These are phyloP conservation scores for Aureobasidium pullulans DNA, from an alignment of 2,329 filamentous ascomycete genomes.

Conservation along the genomic window DNA sequence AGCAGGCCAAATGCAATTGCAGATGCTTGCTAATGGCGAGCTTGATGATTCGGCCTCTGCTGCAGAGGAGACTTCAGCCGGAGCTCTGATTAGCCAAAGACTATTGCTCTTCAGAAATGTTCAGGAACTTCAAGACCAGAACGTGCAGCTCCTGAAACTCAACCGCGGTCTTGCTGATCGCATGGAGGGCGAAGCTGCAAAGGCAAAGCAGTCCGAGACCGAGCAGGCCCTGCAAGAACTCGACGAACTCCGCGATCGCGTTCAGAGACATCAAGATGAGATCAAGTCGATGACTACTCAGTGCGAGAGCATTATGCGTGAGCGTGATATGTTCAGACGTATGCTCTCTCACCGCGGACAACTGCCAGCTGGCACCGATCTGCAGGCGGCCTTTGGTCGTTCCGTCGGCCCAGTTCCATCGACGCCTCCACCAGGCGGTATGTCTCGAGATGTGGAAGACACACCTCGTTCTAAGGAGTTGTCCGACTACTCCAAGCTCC, in stretches of 20 bases:
- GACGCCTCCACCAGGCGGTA: constrained; percentile 36
- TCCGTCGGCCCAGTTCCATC: constrained; percentile 52
- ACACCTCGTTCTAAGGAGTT: constrained; percentile 49
- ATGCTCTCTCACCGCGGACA: constrained; percentile 74
- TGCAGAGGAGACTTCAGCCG: constrained; percentile 73
- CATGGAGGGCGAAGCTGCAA: constrained; percentile 85
- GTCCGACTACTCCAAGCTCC: constrained; percentile 66
- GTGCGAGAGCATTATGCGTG: constrained; percentile 87
- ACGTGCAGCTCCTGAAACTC: constrained; percentile 73
- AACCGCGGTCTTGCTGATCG: constrained; percentile 78
- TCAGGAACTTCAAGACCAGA: constrained; percentile 77
- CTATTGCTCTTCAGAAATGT: constrained; percentile 86
- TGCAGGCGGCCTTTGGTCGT: constrained; percentile 63
- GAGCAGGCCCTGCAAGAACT: constrained; percentile 59
- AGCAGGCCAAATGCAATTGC: constrained; percentile 66
- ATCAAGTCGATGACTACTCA: constrained; percentile 73
- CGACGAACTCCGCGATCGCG: constrained; percentile 62
- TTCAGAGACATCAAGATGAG: constrained; percentile 77
- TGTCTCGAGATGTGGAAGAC: constrained; percentile 27
- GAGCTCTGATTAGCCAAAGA: constrained; percentile 80
- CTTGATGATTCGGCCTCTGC: constrained; percentile 61
- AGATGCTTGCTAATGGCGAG: constrained; percentile 70
- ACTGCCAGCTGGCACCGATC: constrained; percentile 51
- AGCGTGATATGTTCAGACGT: constrained; percentile 94
- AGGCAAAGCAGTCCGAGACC: constrained; percentile 47